Conservation (phyloP, 345 rosid species). For the Eucalyptus cladocalyx region DNA sequence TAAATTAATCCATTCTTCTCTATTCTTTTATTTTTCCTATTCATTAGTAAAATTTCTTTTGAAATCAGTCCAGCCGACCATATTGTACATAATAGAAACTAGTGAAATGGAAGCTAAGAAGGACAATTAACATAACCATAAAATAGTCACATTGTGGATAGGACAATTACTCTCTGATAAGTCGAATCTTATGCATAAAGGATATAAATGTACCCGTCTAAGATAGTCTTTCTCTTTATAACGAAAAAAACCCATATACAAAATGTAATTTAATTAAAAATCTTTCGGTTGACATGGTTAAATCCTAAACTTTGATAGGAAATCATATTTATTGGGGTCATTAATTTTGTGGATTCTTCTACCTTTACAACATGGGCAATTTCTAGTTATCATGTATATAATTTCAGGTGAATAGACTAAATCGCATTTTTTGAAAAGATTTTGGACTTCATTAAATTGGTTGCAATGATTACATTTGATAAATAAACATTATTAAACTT, state of each 20-base stretch:
- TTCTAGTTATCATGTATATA: background rate
- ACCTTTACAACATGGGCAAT: background rate
- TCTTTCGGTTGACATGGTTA: too few relatives aligned
- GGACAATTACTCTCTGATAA: constrained; percentile 7
- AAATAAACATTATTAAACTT: background rate
- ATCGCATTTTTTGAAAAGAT: background rate
- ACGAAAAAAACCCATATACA: background rate
- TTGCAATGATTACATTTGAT: background rate
- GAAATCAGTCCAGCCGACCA: background rate
- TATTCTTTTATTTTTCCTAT: too few relatives aligned
- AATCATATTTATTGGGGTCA: background rate
- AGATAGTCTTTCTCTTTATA: background rate
- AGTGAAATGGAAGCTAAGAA: too few relatives aligned
- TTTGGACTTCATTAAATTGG: background rate
- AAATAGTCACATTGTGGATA: background rate
- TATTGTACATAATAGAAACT: too few relatives aligned
- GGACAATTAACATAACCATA: background rate
- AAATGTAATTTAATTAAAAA: background rate
- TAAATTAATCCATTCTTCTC: too few relatives aligned
- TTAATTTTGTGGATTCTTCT: background rate
- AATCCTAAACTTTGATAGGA: background rate
- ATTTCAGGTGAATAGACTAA: background rate
- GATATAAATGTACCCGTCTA: background rate
- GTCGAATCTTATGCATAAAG: background rate
- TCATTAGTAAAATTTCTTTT: too few relatives aligned